Evolutionary conservation across 768 basidiomycete species (phyloP), one percentile per base, ranked within the genome.

Genomic region (Phanerochaete sordida): DNA sequence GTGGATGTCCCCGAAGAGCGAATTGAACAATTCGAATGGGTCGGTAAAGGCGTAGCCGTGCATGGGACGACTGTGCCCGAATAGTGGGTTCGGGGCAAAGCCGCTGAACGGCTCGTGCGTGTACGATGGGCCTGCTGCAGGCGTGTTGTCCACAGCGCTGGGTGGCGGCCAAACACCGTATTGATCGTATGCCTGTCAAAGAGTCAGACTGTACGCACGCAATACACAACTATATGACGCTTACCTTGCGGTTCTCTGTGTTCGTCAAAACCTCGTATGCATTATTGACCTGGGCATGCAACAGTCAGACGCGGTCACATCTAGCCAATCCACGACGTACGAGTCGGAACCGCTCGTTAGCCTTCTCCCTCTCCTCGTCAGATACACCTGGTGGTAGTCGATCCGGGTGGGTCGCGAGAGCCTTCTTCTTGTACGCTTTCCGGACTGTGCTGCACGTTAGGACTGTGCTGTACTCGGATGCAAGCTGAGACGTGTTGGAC

Each of bases 121-220:
- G 26, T 53, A 51, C 33, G 60, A 62, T 28, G 56, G 54, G 55
- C 28, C 58, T 56, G 39, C 47, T 26, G 27, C 58, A 43, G 28
- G 39, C 43, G 1, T 24, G 62, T 51, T 45, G 60, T 65, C 66
- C 12, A 62, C 56, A 24, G 60, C 48, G 37, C 51, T 62, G 1
- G 86, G 86, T 9, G 87, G 88, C 12, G 91, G 91, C 86, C 87
- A 92, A 51, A 84, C 77, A 37, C 90, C 89, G 62, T 86, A 74
- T n/a, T 72, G 69, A 66, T 93, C 91, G 69, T 91, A 92, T 11
- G 80, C 67, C 86, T 88, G 65, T 57, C 55, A 30, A 37, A 35
- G 33, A 13, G 33, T 7, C 12, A n/a, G n/a, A n/a, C n/a, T n/a
- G n/a, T n/a, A n/a, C n/a, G n/a, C n/a, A n/a, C n/a, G n/a, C n/a